Conservation (phyloP, 768 basidiomycete species). For the Rhizopogon sp. region DNA sequence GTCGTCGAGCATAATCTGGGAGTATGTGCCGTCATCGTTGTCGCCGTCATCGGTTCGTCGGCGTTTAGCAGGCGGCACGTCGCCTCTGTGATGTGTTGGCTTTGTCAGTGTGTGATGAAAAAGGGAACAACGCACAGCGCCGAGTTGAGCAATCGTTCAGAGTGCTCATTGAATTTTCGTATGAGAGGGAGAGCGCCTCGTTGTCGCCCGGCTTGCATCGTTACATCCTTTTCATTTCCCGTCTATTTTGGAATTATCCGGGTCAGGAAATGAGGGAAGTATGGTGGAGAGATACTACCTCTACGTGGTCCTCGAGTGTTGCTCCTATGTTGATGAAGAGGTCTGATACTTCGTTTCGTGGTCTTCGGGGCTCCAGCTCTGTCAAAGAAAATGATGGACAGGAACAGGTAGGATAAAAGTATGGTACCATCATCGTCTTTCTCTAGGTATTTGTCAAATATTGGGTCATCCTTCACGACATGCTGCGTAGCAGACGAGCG, state of each 20-base stretch:
- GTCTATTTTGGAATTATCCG: conserved; percentile 43
- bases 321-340: conserved; percentile 83
- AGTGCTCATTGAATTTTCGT: conserved; percentile 97
- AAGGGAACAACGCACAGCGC: conserved; percentile 50
- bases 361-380: conserved; percentile 78
- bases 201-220: conserved; percentile 94
- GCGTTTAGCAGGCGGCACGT: conserved; percentile 55
- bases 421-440: conserved; percentile 83
- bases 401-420: not conserved
- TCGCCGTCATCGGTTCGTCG: conserved; percentile 40
- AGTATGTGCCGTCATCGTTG: conserved; percentile 39
- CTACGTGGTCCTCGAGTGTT: conserved; percentile 85
- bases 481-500: conserved; percentile 80
- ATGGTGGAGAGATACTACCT: conserved; percentile 40
- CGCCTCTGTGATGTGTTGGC: conserved; percentile 37
- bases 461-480: conserved; percentile 84
- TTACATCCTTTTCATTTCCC: conserved; percentile 84
- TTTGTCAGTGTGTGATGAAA: not conserved
- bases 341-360: conserved; percentile 62
- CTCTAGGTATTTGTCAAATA: conserved; percentile 96
- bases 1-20: conserved; percentile 82
- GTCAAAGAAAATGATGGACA: not conserved
- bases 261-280: not conserved
- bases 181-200: conserved; percentile 87
- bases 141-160: conserved; percentile 79